These are phyloP conservation scores for Lantana camara DNA, from an alignment of 257 asterid species.

Conservation along the genomic window DNA sequence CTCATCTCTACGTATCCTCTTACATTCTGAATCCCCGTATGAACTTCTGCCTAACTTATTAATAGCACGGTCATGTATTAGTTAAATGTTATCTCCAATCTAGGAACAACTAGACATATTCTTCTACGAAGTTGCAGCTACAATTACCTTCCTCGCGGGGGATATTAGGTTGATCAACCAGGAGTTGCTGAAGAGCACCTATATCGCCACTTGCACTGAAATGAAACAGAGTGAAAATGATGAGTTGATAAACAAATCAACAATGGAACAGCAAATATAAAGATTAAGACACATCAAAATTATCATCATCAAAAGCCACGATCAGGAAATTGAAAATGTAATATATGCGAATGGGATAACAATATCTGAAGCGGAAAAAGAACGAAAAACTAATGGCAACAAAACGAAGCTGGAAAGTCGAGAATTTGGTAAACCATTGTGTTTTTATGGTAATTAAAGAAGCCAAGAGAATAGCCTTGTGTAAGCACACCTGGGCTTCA, in stretches of 20 bases:
- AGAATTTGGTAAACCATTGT: background rate
- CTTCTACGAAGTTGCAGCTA: background rate
- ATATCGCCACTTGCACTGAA: conserved; percentile 64
- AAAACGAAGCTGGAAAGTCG: background rate
- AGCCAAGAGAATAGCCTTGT: background rate
- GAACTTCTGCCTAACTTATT: background rate
- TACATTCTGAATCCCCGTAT: background rate
- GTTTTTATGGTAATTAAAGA: background rate
- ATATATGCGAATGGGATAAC: background rate
- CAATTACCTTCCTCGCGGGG: conserved; percentile 70
- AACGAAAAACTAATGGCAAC: background rate
- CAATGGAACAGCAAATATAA: background rate
- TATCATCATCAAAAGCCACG: background rate
- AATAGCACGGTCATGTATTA: too few species aligned
- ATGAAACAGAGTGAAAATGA: conserved; percentile 1
- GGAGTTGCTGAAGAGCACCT: conserved; percentile 60
- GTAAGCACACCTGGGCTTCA: conserved; percentile 53
- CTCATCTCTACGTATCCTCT: background rate
- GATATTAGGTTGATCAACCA: conserved; percentile 86
- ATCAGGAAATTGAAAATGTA: background rate
- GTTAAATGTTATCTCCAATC: background rate
- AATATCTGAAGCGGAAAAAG: background rate
- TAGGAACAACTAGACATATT: background rate
- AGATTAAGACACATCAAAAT: conserved; percentile 1
- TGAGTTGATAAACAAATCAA: background rate